Base-by-base conservation (phyloP, 1,284 basidiomycete genomes). In the Sporisorium scitamineum region DNA sequence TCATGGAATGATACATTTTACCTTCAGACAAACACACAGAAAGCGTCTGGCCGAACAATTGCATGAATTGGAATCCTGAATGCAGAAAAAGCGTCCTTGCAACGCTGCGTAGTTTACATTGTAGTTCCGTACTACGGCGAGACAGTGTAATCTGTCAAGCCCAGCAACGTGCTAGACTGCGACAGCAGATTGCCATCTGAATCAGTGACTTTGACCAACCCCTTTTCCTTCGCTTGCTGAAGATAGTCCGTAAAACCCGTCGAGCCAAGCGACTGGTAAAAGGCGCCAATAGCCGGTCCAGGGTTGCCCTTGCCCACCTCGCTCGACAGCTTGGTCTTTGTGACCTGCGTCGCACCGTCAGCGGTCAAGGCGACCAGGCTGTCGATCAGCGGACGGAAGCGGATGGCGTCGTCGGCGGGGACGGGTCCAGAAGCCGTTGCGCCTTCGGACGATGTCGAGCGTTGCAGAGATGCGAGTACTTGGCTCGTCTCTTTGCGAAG, bases 171-270 rank as follows among this genome's bases (percentile, higher is more conserved):
- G 34, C 16, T 54, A 5, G 55, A 39, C 2, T 29, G 37, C 1
- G 44, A 20, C 22, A 74, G 27, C 16, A 44, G 14, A 2, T 57
- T 41, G 5, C 58, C 59, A 5, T 70, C 51, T 3, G 41, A 16
- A 53, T 74, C 73, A 13, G 51, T 54, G 20, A 71, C 48, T 11
- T 53, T 42, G 54, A 76, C 65, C 20, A 76, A 29, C 2, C 68
- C 61, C 20, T 65, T 63, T 39, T 71, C 64, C 26, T 61, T 64
- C 1, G 73, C 73, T 56, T 76, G 73, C 24, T 60, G 55, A 6
- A 76, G 50, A 24, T 71, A 71, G 44, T 76, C 73, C 20, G 69
- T 65, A 34, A 76, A 76, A 1, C 73, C 73, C 7, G 68, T 76
- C 16, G 61, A 61, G 31, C 73, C 69, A 5, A 76, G 61, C 52